Percentiles rank a stretch among this genome's conserved stretches.
Evolutionary conservation across 2,329 filamentous ascomycete species (phyloP).

Genomic region (Aspergillus floridensis): DNA sequence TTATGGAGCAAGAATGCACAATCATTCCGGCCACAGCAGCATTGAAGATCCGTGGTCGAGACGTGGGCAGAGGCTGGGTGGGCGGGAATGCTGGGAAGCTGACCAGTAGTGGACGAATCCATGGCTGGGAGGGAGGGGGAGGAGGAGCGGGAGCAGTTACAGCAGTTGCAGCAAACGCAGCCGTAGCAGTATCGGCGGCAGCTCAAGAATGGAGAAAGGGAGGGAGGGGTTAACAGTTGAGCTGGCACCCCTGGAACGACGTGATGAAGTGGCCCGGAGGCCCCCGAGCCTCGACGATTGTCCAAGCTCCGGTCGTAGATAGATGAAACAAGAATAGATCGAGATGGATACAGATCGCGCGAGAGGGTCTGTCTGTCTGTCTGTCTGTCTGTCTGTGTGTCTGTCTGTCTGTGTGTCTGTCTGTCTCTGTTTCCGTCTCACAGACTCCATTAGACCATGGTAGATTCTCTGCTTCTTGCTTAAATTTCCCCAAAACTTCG

Average conservation of each 20-base stretch:
- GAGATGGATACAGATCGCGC: background rate
- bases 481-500: background rate
- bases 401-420: background rate
- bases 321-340: background rate
- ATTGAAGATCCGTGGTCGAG: conserved; percentile 44
- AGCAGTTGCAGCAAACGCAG: background rate
- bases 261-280: conserved; percentile 18
- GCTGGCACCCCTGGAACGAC: conserved; percentile 31
- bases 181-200: background rate
- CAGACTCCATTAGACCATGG: background rate
- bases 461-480: background rate
- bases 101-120: conserved; percentile 13
- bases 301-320: background rate
- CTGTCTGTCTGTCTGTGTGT: background rate
- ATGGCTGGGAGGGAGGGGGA: background rate
- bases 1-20: conserved; percentile 82
- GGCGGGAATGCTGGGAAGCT: conserved; percentile 33
- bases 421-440: background rate
- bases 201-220: conserved; percentile 3
- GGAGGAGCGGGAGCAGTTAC: background rate
- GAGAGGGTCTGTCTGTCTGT: background rate
- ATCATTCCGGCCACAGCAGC: conserved; percentile 81
- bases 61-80: conserved; percentile 25
- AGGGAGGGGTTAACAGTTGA: conserved; percentile 26
- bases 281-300: conserved; percentile 20